Evolutionary conservation across 257 asterid genomes (phyloP), one percentile per base, ranked within the genome.

Genomic region (Pogostemon cablin): DNA sequence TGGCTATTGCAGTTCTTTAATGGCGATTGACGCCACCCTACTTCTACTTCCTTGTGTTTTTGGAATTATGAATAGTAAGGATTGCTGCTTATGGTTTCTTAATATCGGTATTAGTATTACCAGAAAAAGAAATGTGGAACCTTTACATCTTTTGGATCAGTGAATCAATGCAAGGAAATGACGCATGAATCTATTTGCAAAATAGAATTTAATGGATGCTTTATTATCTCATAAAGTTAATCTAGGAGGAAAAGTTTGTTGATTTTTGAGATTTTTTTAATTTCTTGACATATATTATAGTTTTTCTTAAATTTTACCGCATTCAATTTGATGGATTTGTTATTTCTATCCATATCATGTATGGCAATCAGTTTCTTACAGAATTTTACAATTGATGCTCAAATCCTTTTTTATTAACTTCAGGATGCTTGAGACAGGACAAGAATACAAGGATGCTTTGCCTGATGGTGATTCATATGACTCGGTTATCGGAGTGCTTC

Each of bases 391-490:
- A 77, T 70, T 83, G 81, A 76, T 81, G 69, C 72, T 56, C 35
- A 64, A 69, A 15, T 69, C 58, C 77, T 74, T 83, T 75, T 77
- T 65, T 73, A 69, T 77, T 80, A 72, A 55, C 71, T 69, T 48
- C 91, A 93, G 99, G 96, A 93, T 93, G 98, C 82, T 86, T 48
- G 82, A 72, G 79, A 77, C 78, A 7, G 99, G 95, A 75, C 83
- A 71, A 79, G 86, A 81, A 72, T 20, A 54, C 80, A 85, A 82
- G 83, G 95, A 93, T 50, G 83, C 91, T 79, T 76, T 84, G 78
- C 98, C 99, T n/a, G 92, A 93, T 77, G 95, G 81, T 4, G 95
- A 86, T 83, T 85, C 98, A 25, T 89, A 83, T 76, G 92, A 93
- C 86, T 78, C 87, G 67, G 82, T 89, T 66, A 77, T 91, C 49